These are phyloP conservation scores for Rauvolfia tetraphylla DNA, from an alignment of 257 asterid genomes.

Conservation along the genomic window DNA sequence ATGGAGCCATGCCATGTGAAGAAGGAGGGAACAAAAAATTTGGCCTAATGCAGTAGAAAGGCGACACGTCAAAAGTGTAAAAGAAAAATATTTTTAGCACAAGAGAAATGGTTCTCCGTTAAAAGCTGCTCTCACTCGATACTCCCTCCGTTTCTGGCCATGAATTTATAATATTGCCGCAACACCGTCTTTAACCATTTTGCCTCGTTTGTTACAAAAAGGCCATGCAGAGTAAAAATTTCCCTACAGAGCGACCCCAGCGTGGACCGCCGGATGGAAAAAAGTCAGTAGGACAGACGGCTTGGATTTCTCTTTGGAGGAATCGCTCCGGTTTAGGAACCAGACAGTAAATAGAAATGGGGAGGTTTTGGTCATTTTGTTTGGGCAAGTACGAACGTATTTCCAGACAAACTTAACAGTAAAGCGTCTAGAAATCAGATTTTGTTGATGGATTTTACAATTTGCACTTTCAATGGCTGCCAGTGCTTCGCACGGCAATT, in stretches of 20 bases:
- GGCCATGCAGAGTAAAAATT: neutral
- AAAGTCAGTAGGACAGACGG: neutral
- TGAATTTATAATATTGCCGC: constrained; percentile 27
- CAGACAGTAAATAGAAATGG: no score
- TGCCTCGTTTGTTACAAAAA: constrained; percentile 29
- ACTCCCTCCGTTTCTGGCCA: constrained; percentile 39
- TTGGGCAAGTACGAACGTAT: neutral
- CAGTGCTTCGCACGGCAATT: neutral
- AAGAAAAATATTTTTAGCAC: neutral
- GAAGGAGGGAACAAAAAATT: neutral
- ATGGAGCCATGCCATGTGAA: constrained; percentile 1
- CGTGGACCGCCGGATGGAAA: neutral
- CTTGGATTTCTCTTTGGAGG: neutral
- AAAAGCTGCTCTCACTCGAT: constrained; percentile 47
- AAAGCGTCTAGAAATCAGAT: constrained; percentile 2
- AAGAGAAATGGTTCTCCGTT: constrained; percentile 15
- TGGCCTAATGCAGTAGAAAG: neutral
- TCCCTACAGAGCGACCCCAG: neutral
- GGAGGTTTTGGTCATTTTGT: neutral
- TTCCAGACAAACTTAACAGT: neutral
- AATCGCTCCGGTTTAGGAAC: no score
- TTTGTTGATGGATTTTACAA: neutral
- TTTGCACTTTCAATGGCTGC: neutral
- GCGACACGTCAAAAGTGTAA: neutral
- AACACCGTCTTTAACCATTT: constrained; percentile 24